Percentiles rank a stretch among this genome's conserved stretches.
phyloP scores from a whole-genome alignment of 495 filamentous ascomycete species.

The Massariosphaeria phaeospora region DNA sequence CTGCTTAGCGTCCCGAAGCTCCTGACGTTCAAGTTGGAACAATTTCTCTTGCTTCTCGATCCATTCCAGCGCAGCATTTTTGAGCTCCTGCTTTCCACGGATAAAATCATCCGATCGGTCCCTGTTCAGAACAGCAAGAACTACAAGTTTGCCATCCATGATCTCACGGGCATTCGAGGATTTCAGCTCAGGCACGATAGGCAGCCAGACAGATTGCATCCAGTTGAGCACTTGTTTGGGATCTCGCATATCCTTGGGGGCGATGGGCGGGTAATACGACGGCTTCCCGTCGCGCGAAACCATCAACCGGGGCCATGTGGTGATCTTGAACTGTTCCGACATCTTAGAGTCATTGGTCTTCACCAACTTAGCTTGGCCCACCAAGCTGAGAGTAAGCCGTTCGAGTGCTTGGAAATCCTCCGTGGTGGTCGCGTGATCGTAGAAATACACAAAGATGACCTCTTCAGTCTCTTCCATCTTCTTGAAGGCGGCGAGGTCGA shows the following conservation, averaged over 20 bases:
- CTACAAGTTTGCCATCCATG: conserved; percentile 89
- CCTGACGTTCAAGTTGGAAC: conserved; percentile 87
- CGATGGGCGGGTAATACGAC: conserved; percentile 78
- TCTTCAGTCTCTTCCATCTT: conserved; percentile 88
- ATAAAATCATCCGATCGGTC: conserved; percentile 74
- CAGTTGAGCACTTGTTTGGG: conserved; percentile 72
- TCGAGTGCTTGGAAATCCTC: conserved; percentile 91
- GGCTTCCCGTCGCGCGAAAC: conserved; percentile 84
- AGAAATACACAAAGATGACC: conserved; percentile 95
- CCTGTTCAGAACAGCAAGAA: conserved; percentile 81
- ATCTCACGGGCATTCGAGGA: conserved; percentile 87
- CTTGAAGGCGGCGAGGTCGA: conserved; percentile 70
- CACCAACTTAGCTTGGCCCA: conserved; percentile 86
- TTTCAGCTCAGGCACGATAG: conserved; percentile 93
- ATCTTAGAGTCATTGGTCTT: conserved; percentile 74
- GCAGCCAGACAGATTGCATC: conserved; percentile 96
- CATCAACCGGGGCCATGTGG: conserved; percentile 86
- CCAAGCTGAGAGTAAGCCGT: conserved; percentile 73
- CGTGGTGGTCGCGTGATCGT: conserved; percentile 84
- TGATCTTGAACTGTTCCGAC: conserved; percentile 81
- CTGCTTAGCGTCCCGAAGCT: conserved; percentile 89
- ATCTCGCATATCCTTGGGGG: conserved; percentile 86
- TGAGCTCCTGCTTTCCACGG: conserved; percentile 78
- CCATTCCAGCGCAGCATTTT: conserved; percentile 92
- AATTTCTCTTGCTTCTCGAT: conserved; percentile 90